A percentile compares a stretch with the other conserved stretches of the same genome.
Evolutionary conservation across 306 rosid genomes (phyloP).

Genomic region (Glycine latifolia): DNA sequence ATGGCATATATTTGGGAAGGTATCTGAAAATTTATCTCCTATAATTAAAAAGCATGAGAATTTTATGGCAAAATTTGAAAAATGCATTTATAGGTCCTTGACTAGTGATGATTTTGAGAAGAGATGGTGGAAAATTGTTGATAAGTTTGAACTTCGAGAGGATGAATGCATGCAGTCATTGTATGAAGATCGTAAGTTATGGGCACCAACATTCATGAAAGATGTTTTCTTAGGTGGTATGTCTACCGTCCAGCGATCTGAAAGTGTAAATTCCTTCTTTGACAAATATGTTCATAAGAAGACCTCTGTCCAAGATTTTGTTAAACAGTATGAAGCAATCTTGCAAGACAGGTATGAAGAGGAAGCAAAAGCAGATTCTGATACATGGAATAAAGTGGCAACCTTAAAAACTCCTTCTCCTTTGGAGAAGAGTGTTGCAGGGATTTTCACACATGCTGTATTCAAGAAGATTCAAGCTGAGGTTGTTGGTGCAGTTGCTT

Average conservation of each 20-base stretch:
- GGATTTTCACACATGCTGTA: conserved; percentile 80
- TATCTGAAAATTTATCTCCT: conserved; percentile 81
- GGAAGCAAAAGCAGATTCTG: conserved; percentile 98
- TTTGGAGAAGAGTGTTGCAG: conserved; percentile 88
- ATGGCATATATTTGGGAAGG: conserved; percentile 91
- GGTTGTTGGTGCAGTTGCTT: conserved; percentile 94
- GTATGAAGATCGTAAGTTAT: conserved; percentile 79
- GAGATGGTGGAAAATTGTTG: conserved; percentile 84
- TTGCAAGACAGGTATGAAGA: conserved; percentile 98
- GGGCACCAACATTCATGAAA: conserved; percentile 87
- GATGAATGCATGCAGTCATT: conserved; percentile 80
- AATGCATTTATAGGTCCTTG: conserved; percentile 85
- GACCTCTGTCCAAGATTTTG: conserved; percentile 86
- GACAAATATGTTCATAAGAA: conserved; percentile 95
- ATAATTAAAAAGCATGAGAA: conserved; percentile 75
- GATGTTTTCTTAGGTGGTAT: conserved; percentile 87
- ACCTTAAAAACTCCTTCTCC: conserved; percentile 91
- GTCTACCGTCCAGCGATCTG: conserved; percentile 87
- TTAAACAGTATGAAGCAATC: conserved; percentile 81
- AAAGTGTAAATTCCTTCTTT: conserved; percentile 89
- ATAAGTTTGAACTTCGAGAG: conserved; percentile 79
- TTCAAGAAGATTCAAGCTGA: conserved; percentile 95
- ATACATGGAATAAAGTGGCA: conserved; percentile 86
- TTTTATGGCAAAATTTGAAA: conserved; percentile 86
- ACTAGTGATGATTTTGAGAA: conserved; percentile 85